phyloP scores from a whole-genome alignment of 73 alveolate species.

The Paramecium pentaurelia region DNA sequence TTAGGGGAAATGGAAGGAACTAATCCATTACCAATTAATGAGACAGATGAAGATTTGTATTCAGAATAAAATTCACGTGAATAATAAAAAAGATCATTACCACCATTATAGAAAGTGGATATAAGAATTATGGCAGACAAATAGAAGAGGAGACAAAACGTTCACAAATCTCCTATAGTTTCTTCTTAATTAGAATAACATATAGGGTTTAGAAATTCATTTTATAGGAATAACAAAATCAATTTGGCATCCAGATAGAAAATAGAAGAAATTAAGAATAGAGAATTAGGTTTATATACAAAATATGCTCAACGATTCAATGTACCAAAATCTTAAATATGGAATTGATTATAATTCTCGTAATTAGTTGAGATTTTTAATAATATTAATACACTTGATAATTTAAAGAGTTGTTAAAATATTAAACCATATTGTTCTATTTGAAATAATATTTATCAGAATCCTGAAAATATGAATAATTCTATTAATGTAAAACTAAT shows the following conservation, averaged over 20 bases:
- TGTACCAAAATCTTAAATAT: neutral
- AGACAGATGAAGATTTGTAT: neutral
- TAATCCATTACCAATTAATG: conserved; percentile 17
- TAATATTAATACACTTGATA: neutral
- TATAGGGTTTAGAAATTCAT: conserved; percentile 34
- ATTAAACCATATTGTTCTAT: too few species aligned
- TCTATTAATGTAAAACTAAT: neutral
- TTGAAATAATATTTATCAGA: neutral
- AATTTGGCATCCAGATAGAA: conserved; percentile 15
- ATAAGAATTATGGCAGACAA: neutral
- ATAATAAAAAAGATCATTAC: conserved; percentile 27
- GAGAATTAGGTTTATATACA: neutral
- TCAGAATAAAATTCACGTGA: neutral
- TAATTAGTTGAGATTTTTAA: neutral
- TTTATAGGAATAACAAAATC: conserved; percentile 34
- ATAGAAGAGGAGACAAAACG: neutral
- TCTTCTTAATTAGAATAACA: neutral
- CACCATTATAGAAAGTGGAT: conserved; percentile 27
- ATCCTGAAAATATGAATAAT: neutral
- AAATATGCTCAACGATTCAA: conserved; percentile 37
- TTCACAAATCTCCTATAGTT: neutral
- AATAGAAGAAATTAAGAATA: neutral
- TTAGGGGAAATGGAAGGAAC: conserved; percentile 27
- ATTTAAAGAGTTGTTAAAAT: too few species aligned
- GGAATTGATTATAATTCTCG: conserved; percentile 1